Evolutionary conservation across 2,329 filamentous ascomycete species (phyloP).

Genomic region (Pseudogymnoascus sp.): DNA sequence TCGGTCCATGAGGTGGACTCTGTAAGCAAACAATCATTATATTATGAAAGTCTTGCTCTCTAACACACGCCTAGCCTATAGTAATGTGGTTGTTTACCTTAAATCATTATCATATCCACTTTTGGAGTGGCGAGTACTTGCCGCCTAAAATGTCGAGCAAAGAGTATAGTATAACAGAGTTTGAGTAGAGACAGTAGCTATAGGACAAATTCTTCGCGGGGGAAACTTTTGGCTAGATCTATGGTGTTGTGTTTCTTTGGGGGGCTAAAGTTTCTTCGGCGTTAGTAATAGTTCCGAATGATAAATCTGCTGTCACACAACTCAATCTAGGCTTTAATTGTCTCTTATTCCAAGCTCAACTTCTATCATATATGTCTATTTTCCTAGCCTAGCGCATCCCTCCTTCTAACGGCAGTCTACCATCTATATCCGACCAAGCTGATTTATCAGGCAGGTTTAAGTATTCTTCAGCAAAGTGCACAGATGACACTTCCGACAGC

Average conservation of each 20-base stretch:
- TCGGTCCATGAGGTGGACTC: background rate
- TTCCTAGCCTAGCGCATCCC: background rate
- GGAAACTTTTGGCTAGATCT: background rate
- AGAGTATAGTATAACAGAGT: background rate
- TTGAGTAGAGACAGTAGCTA: background rate
- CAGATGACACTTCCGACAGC: background rate
- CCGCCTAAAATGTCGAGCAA: background rate
- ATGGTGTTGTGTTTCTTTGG: background rate
- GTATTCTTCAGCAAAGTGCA: background rate
- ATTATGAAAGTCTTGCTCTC: background rate
- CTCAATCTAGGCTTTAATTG: background rate
- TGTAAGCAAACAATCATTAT: background rate
- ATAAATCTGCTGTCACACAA: background rate
- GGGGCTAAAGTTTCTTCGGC: background rate
- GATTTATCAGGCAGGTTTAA: background rate
- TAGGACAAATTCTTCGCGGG: background rate
- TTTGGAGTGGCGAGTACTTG: background rate
- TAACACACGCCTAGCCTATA: background rate
- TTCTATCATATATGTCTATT: no score
- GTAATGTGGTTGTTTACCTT: constrained; percentile 1
- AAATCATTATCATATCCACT: background rate
- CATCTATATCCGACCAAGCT: background rate
- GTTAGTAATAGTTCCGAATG: background rate
- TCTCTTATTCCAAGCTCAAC: background rate
- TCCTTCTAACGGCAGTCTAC: background rate